Percentiles rank a stretch among this genome's conserved stretches.
Conservation (phyloP, 2,329 filamentous ascomycete genomes). For the Phaeoacremonium minimum region DNA sequence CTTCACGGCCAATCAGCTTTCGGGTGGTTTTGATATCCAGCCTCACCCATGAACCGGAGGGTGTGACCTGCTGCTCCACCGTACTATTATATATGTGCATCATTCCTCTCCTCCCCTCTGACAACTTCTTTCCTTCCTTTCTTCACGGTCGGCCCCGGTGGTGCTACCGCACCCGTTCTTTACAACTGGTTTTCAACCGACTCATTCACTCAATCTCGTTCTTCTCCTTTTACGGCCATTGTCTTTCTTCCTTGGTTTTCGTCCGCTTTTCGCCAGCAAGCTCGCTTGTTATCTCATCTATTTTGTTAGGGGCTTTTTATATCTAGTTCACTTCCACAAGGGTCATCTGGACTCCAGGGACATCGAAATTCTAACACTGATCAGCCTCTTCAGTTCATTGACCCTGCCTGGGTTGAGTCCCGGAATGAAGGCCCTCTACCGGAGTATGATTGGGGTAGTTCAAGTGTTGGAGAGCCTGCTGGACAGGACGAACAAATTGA, state of each 20-base stretch:
- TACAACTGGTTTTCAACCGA: background rate
- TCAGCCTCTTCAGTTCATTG: background rate
- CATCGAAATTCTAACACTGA: background rate
- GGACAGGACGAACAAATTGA: slow-evolving; percentile 2
- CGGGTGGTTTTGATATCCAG: background rate
- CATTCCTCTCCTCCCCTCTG: no score
- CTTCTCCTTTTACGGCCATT: slow-evolving; percentile 1
- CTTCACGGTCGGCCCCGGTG: slow-evolving; percentile 4
- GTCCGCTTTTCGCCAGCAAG: background rate
- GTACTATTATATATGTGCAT: background rate
- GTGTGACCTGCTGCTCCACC: background rate
- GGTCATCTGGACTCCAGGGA: background rate
- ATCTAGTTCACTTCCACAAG: background rate
- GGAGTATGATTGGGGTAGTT: background rate
- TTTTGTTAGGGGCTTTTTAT: background rate
- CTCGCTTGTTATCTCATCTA: background rate
- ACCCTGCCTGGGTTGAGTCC: slow-evolving; percentile 1
- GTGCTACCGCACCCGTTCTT: slow-evolving; percentile 1
- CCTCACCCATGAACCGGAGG: background rate
- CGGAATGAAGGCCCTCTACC: slow-evolving; percentile 1
- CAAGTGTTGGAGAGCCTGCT: slow-evolving; percentile 1
- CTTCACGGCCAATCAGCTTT: background rate
- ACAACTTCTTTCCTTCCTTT: background rate
- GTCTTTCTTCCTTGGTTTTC: background rate
- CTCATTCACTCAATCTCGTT: background rate